Evolutionary conservation across 192 early-diverging fungal genomes (phyloP).

Genomic region (Entomortierella lignicola): DNA sequence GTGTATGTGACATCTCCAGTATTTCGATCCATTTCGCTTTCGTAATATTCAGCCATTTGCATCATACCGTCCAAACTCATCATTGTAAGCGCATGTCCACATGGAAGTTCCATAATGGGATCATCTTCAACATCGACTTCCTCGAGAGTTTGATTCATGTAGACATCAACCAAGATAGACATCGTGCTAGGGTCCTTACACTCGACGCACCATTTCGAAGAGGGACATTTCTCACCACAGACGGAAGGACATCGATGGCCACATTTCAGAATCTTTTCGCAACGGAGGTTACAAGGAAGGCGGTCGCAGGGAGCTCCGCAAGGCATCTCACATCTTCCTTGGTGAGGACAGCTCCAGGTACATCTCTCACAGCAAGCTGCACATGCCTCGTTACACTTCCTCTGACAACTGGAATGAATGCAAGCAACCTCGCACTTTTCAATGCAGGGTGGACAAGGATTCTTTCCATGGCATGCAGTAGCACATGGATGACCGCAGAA

Average conservation of each 20-base stretch:
- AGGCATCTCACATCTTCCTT: conserved; percentile 17
- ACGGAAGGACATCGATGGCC: conserved; percentile 60
- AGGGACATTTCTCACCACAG: conserved; percentile 60
- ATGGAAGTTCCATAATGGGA: conserved; percentile 59
- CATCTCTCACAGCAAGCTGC: neutral
- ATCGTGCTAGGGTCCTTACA: conserved; percentile 39
- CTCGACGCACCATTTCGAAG: conserved; percentile 39
- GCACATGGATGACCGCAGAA: conserved; percentile 51
- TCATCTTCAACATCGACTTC: conserved; percentile 58
- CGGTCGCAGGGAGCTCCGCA: conserved; percentile 69
- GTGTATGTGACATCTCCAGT: conserved; percentile 8
- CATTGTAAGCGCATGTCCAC: conserved; percentile 66
- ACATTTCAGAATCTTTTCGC: conserved; percentile 56
- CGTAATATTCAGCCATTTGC: conserved; percentile 58
- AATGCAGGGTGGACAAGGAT: conserved; percentile 58
- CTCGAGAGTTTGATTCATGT: conserved; percentile 39
- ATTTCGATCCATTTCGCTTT: neutral
- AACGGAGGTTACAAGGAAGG: conserved; percentile 68
- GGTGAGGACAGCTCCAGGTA: neutral
- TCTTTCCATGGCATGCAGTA: conserved; percentile 12
- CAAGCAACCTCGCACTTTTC: conserved; percentile 1
- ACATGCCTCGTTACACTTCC: neutral
- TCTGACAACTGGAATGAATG: neutral
- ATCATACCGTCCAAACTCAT: conserved; percentile 62
- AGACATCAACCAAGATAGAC: conserved; percentile 37